Evolutionary conservation across 148 eudicot species (phyloP).

Genomic region (Vaccinium myrtillus): DNA sequence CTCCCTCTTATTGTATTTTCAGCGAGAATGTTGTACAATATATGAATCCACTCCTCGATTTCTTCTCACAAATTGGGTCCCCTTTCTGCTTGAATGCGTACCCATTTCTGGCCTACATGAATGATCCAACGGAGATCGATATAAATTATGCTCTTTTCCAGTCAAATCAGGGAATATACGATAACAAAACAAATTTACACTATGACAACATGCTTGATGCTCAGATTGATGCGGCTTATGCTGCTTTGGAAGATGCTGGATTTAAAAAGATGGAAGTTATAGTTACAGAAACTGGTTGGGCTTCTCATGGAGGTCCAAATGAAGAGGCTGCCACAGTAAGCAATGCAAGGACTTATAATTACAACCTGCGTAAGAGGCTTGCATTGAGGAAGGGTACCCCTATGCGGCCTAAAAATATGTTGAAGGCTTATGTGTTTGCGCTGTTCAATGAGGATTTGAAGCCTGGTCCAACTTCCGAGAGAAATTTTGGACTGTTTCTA

Average conservation of each 20-base stretch:
- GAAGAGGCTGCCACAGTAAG: conserved; percentile 54
- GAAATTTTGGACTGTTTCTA: conserved; percentile 58
- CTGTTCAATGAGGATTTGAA: conserved; percentile 62
- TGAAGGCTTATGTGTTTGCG: conserved; percentile 61
- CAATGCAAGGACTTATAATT: conserved; percentile 65
- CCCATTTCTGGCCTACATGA: conserved; percentile 65
- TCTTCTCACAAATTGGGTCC: conserved; percentile 52
- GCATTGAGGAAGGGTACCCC: conserved; percentile 65
- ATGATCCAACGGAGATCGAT: conserved; percentile 46
- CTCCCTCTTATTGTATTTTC: conserved; percentile 68
- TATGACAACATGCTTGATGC: conserved; percentile 78
- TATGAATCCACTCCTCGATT: conserved; percentile 59
- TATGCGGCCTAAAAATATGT: conserved; percentile 43
- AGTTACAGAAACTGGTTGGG: conserved; percentile 75
- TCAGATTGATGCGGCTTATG: conserved; percentile 67
- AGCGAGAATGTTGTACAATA: conserved; percentile 39
- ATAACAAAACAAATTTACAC: conserved; percentile 51
- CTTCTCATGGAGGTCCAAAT: conserved; percentile 57
- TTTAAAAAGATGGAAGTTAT: conserved; percentile 52
- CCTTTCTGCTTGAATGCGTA: conserved; percentile 79
- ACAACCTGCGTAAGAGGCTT: conserved; percentile 59
- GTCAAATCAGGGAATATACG: conserved; percentile 41
- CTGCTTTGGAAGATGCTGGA: conserved; percentile 68
- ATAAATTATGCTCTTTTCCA: conserved; percentile 55
- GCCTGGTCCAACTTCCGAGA: conserved; percentile 62